A percentile compares a stretch with the other conserved stretches of the same genome.
These are phyloP conservation scores for Lycium ferocissimum DNA, from an alignment of 257 asterid species.

Conservation along the genomic window DNA sequence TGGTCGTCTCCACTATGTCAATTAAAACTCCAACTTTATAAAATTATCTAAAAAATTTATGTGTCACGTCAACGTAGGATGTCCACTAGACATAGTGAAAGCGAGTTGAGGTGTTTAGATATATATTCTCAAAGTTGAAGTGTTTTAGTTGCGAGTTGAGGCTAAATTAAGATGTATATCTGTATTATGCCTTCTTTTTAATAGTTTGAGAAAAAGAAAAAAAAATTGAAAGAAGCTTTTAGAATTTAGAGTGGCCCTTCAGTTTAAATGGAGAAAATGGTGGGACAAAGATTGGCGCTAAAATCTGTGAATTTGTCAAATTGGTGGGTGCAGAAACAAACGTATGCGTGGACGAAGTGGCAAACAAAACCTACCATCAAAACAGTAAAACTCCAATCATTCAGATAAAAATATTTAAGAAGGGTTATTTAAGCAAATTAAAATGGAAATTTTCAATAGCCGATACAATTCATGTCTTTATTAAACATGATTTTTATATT, in stretches of 20 bases:
- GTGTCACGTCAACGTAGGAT: too few relatives aligned
- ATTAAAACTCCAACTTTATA: too few relatives aligned
- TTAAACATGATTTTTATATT: too few relatives aligned
- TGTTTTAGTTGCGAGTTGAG: too few relatives aligned
- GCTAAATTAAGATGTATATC: too few relatives aligned
- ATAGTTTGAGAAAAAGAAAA: neutral
- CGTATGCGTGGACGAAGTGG: constrained; percentile 16
- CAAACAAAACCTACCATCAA: constrained; percentile 5
- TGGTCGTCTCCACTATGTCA: too few relatives aligned
- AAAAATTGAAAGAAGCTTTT: neutral
- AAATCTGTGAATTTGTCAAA: constrained; percentile 25
- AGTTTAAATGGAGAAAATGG: constrained; percentile 20
- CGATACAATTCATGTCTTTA: too few relatives aligned
- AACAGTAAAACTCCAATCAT: neutral
- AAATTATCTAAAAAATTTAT: too few relatives aligned
- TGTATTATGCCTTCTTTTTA: neutral
- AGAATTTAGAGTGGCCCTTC: constrained; percentile 13
- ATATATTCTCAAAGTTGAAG: too few relatives aligned
- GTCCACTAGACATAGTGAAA: too few relatives aligned
- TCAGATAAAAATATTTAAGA: neutral
- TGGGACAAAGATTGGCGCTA: constrained; percentile 20
- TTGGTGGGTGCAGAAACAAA: constrained; percentile 19
- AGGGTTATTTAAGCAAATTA: neutral
- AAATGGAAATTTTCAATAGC: too few relatives aligned
- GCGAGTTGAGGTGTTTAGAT: too few relatives aligned